phyloP scores from a whole-genome alignment of 768 basidiomycete species.

The Coprinopsis cinerea region DNA sequence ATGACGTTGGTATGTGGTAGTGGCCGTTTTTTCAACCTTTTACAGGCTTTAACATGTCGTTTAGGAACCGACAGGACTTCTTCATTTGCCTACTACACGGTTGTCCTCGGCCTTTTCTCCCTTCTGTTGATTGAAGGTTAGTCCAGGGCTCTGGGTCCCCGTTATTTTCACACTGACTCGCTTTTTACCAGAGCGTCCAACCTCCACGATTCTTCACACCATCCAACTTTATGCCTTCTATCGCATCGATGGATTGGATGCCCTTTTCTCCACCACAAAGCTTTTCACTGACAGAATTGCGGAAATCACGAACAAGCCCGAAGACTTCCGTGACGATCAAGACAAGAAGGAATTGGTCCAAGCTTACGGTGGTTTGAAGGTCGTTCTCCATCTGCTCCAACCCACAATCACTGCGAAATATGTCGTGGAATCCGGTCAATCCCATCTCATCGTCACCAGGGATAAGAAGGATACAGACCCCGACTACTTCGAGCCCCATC shows the following conservation, averaged over 20 bases:
- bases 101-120: conserved; percentile 40
- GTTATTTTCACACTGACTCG: conserved; percentile 9
- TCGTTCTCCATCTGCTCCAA: conserved; percentile 70
- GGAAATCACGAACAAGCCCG: conserved; percentile 38
- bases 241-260: conserved; percentile 62
- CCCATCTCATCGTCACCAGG: conserved; percentile 57
- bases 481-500: conserved; percentile 80
- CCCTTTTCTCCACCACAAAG: conserved; percentile 53
- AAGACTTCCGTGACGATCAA: conserved; percentile 51
- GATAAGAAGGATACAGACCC: conserved; percentile 76
- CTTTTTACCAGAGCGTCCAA: conserved; percentile 63
- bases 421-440: conserved; percentile 83
- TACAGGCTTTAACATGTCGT: not conserved
- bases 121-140: conserved; percentile 45
- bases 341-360: conserved; percentile 65
- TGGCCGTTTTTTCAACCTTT: not conserved
- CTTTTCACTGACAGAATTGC: conserved; percentile 54
- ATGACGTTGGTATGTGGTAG: conserved; percentile 45
- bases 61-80: conserved; percentile 22
- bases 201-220: conserved; percentile 72
- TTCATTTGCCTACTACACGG: conserved; percentile 40
- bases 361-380: conserved; percentile 77
- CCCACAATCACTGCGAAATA: conserved; percentile 75
- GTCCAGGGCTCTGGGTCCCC: conserved; percentile 10
- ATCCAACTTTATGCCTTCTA: conserved; percentile 75